phyloP scores from a whole-genome alignment of 768 basidiomycete species.

The Lactarius hengduanensis region DNA sequence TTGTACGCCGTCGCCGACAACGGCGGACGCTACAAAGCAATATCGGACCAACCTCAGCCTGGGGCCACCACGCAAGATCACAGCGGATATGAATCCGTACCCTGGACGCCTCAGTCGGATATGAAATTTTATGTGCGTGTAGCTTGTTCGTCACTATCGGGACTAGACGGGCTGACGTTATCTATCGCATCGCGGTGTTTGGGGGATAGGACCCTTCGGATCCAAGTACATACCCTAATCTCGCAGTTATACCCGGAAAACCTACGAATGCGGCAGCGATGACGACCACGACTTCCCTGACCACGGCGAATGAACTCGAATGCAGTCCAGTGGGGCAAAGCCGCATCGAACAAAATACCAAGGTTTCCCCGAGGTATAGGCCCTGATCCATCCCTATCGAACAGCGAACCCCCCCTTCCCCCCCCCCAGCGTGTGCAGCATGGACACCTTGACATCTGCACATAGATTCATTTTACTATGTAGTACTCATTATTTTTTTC shows the following conservation, averaged over 20 bases:
- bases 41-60: too few species aligned
- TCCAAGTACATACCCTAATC: conserved; percentile 5
- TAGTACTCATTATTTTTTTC: neutral
- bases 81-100: neutral
- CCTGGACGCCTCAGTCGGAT: neutral
- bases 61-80: neutral
- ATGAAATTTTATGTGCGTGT: conserved; percentile 12
- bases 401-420: neutral
- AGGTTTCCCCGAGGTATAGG: conserved; percentile 6
- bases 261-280: neutral
- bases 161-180: neutral
- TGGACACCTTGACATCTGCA: neutral
- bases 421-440: neutral
- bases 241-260: neutral
- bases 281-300: neutral
- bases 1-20: neutral
- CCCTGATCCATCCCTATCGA: neutral
- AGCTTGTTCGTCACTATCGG: neutral
- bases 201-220: conserved; percentile 6
- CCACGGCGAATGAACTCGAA: too few species aligned
- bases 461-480: neutral
- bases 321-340: neutral
- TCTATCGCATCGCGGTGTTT: neutral
- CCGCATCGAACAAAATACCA: neutral
- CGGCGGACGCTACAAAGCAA: neutral